Percentiles rank a stretch among this genome's conserved stretches.
Conservation (phyloP, 2,329 filamentous ascomycete genomes). For the Endoconidiophora laricicola region DNA sequence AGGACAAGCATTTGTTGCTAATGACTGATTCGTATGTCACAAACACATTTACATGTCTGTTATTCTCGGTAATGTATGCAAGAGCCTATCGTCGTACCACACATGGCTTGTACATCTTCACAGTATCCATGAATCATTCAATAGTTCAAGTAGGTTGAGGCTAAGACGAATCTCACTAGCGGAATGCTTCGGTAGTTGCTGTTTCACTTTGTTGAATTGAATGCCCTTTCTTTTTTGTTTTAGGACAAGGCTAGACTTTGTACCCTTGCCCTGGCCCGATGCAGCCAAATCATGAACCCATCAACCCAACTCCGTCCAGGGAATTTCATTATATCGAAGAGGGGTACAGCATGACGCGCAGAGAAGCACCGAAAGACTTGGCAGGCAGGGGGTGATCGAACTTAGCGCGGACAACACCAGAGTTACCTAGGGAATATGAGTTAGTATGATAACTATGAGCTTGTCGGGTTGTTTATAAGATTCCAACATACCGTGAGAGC, state of each 20-base stretch:
- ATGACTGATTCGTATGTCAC: too few relatives aligned
- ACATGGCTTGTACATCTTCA: too few relatives aligned
- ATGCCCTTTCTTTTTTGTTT: slow-evolving; percentile 27
- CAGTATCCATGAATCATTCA: not conserved
- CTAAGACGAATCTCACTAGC: slow-evolving; percentile 1
- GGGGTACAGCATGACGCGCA: slow-evolving; percentile 96
- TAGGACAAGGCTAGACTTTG: slow-evolving; percentile 36
- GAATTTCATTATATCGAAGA: slow-evolving; percentile 67
- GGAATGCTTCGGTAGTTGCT: slow-evolving; percentile 9
- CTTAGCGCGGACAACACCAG: slow-evolving; percentile 91
- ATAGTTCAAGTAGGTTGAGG: not conserved
- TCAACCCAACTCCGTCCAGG: slow-evolving; percentile 44
- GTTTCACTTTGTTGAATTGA: slow-evolving; percentile 14
- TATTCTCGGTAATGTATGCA: too few relatives aligned
- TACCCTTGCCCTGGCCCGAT: slow-evolving; percentile 41
- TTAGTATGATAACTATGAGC: not conserved
- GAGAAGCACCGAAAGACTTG: slow-evolving; percentile 89
- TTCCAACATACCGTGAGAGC: slow-evolving; percentile 63
- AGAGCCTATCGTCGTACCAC: too few relatives aligned
- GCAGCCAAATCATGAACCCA: slow-evolving; percentile 45
- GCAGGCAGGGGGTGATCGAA: slow-evolving; percentile 92
- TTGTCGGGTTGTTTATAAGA: not conserved
- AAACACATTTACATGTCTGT: too few relatives aligned
- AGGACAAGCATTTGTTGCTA: too few relatives aligned
- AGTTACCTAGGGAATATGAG: slow-evolving; percentile 52